These are phyloP conservation scores for Huntiella abstrusa DNA, from an alignment of 2,329 filamentous ascomycete species.

Conservation along the genomic window DNA sequence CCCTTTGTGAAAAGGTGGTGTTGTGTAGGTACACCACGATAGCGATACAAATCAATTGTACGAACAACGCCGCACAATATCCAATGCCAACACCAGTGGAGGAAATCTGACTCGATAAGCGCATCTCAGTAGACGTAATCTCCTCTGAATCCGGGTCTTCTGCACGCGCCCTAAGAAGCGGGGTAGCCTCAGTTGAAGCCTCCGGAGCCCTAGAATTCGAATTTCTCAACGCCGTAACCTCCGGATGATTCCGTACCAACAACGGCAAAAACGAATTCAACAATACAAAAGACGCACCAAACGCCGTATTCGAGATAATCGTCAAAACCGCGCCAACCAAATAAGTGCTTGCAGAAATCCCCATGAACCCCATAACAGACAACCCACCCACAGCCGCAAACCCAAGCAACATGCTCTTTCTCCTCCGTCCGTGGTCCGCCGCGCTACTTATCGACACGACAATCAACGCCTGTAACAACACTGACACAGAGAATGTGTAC, in stretches of 20 bases:
- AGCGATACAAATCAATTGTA: conserved; percentile 66
- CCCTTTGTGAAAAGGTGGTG: conserved; percentile 65
- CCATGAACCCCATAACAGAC: conserved; percentile 76
- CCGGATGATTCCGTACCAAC: conserved; percentile 69
- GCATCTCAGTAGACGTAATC: conserved; percentile 37
- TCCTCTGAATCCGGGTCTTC: conserved; percentile 11
- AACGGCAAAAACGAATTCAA: conserved; percentile 89
- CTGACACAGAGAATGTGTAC: conserved; percentile 92
- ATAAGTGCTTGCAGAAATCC: conserved; percentile 56
- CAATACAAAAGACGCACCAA: conserved; percentile 86
- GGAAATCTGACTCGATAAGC: conserved; percentile 76
- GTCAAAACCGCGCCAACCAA: conserved; percentile 66
- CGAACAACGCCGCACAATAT: conserved; percentile 67
- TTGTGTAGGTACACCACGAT: conserved; percentile 56
- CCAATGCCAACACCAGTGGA: conserved; percentile 86
- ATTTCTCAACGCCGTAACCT: conserved; percentile 12
- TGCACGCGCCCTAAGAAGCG: background rate
- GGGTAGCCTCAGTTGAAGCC: background rate
- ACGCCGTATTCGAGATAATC: conserved; percentile 81
- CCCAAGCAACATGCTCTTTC: conserved; percentile 69
- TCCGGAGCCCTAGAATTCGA: background rate
- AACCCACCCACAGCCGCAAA: conserved; percentile 71
- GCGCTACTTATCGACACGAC: conserved; percentile 95
- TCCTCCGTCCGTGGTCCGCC: conserved; percentile 81
- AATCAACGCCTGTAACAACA: conserved; percentile 69